These are phyloP conservation scores for Colletotrichum liriopes DNA, from an alignment of 2,329 filamentous ascomycete genomes.

Conservation along the genomic window DNA sequence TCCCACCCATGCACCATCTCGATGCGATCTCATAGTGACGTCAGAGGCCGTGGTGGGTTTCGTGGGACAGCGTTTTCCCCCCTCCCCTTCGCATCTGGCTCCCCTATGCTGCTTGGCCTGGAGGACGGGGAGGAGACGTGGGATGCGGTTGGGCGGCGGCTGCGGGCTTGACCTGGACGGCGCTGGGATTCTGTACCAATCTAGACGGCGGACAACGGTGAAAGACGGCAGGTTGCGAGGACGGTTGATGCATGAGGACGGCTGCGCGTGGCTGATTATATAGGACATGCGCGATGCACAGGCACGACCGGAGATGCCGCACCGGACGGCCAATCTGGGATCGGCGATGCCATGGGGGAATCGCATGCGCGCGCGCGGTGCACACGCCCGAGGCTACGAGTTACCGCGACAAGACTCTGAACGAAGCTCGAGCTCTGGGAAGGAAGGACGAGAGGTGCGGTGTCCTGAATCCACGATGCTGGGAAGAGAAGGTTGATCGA, in stretches of 20 bases:
- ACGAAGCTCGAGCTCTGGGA: conserved; percentile 17
- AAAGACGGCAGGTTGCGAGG: background rate
- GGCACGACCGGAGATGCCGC: conserved; percentile 17
- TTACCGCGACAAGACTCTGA: background rate
- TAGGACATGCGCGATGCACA: conserved; percentile 12
- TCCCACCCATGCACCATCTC: conserved; percentile 31
- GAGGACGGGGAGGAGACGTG: background rate
- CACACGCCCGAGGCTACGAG: conserved; percentile 5
- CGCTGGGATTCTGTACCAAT: background rate
- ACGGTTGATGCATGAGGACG: background rate
- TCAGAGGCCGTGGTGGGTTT: conserved; percentile 23
- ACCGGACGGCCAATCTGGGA: conserved; percentile 23
- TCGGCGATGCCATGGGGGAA: conserved; percentile 29
- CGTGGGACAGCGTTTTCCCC: background rate
- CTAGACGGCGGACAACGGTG: background rate
- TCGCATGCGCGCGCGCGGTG: background rate
- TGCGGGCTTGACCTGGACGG: background rate
- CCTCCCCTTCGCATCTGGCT: background rate
- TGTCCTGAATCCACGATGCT: conserved; percentile 35
- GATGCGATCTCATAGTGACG: conserved; percentile 40
- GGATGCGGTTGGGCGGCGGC: background rate
- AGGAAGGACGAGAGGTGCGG: background rate
- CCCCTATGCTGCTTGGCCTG: background rate
- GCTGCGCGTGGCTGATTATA: background rate
- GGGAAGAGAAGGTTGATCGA: conserved; percentile 30